These are phyloP conservation scores for Wickerhamomyces chambardii DNA, from an alignment of 805 yeast genomes.

Conservation along the genomic window DNA sequence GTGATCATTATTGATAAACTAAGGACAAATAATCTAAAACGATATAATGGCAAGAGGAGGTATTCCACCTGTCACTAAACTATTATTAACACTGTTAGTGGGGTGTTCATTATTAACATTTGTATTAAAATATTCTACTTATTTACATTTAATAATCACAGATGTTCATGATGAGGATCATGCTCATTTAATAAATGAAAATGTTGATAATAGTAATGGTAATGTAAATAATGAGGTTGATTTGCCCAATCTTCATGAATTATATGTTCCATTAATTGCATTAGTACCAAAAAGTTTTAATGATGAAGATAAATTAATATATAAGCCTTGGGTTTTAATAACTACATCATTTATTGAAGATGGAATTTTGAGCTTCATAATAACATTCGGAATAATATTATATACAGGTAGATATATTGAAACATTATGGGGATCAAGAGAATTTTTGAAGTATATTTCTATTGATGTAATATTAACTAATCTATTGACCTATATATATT, in stretches of 20 bases:
- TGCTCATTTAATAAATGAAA: conserved; percentile 8
- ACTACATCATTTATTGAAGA: conserved; percentile 40
- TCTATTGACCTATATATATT: conserved; percentile 20
- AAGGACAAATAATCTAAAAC: no score
- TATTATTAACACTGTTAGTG: conserved; percentile 12
- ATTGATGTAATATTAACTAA: conserved; percentile 28
- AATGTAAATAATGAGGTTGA: conserved; percentile 3
- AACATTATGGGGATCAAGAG: conserved; percentile 42
- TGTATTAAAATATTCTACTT: conserved; percentile 21
- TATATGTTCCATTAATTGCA: conserved; percentile 41
- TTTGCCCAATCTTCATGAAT: conserved; percentile 32
- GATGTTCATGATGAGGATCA: conserved; percentile 13
- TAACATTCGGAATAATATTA: conserved; percentile 28
- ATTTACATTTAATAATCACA: conserved; percentile 16
- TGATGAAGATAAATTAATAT: background rate
- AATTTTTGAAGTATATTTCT: conserved; percentile 31
- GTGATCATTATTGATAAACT: no score
- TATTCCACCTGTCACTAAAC: conserved; percentile 24
- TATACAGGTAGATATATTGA: conserved; percentile 50
- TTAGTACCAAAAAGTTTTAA: conserved; percentile 35
- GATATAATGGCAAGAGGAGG: conserved; percentile 6
- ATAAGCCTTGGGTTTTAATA: conserved; percentile 40
- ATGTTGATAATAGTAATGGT: background rate
- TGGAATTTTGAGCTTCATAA: conserved; percentile 26
- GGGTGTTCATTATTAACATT: conserved; percentile 18